These are phyloP conservation scores for Bolboschoenus planiculmis DNA, from an alignment of 176 grass and related monocot genomes.

Conservation along the genomic window DNA sequence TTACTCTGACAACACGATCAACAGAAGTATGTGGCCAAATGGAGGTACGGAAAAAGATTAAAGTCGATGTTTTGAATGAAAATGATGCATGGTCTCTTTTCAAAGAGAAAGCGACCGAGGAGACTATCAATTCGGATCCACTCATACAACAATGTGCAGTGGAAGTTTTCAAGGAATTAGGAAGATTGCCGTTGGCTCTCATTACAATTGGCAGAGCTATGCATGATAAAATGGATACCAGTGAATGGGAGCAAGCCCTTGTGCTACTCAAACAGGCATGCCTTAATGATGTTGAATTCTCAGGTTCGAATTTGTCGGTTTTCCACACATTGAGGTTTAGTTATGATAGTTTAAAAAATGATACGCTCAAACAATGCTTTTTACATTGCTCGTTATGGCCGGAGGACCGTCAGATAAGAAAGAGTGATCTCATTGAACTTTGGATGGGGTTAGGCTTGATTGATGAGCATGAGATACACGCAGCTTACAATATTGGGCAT, in stretches of 20 bases:
- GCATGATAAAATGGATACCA: slow-evolving; percentile 27
- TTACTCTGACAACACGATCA: neutral
- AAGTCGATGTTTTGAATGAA: neutral
- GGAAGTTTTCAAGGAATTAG: neutral
- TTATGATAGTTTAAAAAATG: slow-evolving; percentile 40
- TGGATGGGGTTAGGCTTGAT: slow-evolving; percentile 43
- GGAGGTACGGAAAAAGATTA: neutral
- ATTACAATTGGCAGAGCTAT: slow-evolving; percentile 40
- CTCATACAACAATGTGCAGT: neutral
- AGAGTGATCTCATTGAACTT: slow-evolving; percentile 51
- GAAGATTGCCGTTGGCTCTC: slow-evolving; percentile 50
- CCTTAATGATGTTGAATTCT: slow-evolving; percentile 17
- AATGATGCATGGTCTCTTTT: slow-evolving; percentile 24
- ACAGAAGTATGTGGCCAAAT: neutral
- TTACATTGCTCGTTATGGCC: slow-evolving; percentile 51
- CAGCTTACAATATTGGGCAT: neutral
- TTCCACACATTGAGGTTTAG: slow-evolving; percentile 41
- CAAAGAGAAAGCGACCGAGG: slow-evolving; percentile 25
- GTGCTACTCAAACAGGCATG: slow-evolving; percentile 20
- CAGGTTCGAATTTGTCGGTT: neutral
- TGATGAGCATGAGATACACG: neutral
- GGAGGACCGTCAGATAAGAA: slow-evolving; percentile 39
- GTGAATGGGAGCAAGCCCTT: slow-evolving; percentile 36
- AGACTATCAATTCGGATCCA: slow-evolving; percentile 16
- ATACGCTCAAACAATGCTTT: slow-evolving; percentile 35